A percentile compares a stretch with the other conserved stretches of the same genome.
Conservation (phyloP, 1,284 basidiomycete genomes). For the Rhodotorula mucilaginosa region DNA sequence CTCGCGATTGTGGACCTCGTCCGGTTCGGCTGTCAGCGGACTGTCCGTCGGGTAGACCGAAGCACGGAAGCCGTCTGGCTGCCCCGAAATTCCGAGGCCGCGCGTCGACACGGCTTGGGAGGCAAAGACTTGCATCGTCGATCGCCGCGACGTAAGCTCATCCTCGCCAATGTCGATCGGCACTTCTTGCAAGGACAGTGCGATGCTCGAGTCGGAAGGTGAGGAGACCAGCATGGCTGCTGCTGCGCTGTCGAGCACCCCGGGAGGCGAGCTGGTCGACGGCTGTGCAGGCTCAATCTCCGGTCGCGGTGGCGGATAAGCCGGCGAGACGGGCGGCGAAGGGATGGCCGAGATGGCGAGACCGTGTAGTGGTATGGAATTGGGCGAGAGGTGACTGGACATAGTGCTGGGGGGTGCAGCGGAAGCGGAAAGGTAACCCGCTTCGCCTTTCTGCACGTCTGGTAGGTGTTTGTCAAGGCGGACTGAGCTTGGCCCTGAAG, state of each 20-base stretch:
- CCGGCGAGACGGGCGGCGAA: neutral
- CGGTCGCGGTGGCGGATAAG: neutral
- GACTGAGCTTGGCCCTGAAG: too few species aligned
- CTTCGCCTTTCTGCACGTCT: neutral
- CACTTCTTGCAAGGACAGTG: slow-evolving; percentile 1
- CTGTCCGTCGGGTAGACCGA: neutral
- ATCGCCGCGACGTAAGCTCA: slow-evolving; percentile 9
- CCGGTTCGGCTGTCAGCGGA: neutral
- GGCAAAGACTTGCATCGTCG: neutral
- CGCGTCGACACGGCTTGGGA: neutral
- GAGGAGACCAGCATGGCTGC: slow-evolving; percentile 18
- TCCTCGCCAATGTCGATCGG: slow-evolving; percentile 12
- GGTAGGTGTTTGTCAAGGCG: too few species aligned
- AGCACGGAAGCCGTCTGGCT: neutral
- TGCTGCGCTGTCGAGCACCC: slow-evolving; percentile 3
- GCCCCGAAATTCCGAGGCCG: neutral
- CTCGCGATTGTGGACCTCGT: neutral
- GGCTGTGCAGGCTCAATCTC: too few species aligned
- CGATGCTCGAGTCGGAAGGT: neutral
- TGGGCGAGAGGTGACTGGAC: neutral
- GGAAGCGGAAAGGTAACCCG: neutral
- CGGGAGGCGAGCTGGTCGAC: neutral
- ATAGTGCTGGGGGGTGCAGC: neutral
- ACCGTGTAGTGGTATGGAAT: neutral
- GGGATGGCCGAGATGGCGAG: neutral